Conservation (phyloP, 2,329 filamentous ascomycete genomes). For the Colletotrichum sp. region DNA sequence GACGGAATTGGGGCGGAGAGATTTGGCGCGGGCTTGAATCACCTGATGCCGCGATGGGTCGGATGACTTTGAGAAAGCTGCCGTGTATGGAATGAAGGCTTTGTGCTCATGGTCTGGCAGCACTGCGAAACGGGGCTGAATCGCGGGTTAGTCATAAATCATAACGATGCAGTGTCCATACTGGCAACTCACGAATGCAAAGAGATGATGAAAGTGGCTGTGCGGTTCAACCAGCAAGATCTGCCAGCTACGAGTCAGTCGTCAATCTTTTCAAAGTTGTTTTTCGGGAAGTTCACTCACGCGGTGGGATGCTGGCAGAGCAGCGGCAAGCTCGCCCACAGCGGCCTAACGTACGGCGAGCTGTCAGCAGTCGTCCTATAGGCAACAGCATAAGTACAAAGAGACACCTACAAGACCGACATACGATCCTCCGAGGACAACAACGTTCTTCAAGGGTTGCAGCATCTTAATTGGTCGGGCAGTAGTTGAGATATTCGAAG, state of each 20-base stretch:
- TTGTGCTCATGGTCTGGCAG: constrained; percentile 44
- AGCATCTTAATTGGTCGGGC: background rate
- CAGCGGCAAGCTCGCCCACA: background rate
- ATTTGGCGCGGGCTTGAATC: background rate
- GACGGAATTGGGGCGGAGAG: background rate
- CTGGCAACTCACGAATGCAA: background rate
- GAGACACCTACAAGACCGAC: constrained; percentile 35
- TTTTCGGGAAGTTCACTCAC: background rate
- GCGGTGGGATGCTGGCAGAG: background rate
- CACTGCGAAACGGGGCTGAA: constrained; percentile 50
- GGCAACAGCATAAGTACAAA: background rate
- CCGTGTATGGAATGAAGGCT: constrained; percentile 52
- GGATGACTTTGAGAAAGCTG: background rate
- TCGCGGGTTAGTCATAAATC: background rate
- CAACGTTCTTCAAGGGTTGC: constrained; percentile 34
- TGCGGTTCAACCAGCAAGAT: constrained; percentile 9
- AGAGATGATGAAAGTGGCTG: constrained; percentile 11
- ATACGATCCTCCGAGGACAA: constrained; percentile 50
- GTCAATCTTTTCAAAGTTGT: background rate
- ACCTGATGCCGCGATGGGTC: background rate
- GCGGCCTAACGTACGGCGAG: background rate
- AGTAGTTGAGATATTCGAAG: background rate
- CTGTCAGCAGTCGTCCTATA: background rate
- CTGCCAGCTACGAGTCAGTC: background rate
- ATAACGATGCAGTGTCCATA: background rate